These are phyloP conservation scores for Boletellus ananiceps DNA, from an alignment of 768 basidiomycete genomes.

Conservation along the genomic window DNA sequence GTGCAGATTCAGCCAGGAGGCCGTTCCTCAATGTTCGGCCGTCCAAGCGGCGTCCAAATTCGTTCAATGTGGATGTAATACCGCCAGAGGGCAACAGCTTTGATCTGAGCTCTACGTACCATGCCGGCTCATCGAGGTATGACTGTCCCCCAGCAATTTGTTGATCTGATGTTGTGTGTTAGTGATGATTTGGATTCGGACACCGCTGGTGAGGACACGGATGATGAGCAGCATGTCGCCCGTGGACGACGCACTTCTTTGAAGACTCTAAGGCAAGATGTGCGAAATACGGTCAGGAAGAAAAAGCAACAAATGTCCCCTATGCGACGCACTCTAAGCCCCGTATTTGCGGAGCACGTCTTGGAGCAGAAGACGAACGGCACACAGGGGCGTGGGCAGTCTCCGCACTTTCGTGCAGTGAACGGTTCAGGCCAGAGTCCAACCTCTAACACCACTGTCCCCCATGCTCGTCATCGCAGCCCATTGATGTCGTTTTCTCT, in stretches of 20 bases:
- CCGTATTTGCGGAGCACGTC: slow-evolving; percentile 20
- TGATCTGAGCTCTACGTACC: slow-evolving; percentile 85
- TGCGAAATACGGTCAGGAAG: slow-evolving; percentile 23
- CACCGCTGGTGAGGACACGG: slow-evolving; percentile 56
- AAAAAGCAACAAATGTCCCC: slow-evolving; percentile 27
- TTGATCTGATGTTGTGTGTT: slow-evolving; percentile 17
- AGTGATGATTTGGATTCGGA: slow-evolving; percentile 49
- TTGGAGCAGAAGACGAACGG: slow-evolving; percentile 33
- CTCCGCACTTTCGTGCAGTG: slow-evolving; percentile 46
- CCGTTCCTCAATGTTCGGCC: slow-evolving; percentile 29
- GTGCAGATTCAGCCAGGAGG: slow-evolving; percentile 44
- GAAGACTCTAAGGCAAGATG: slow-evolving; percentile 27
- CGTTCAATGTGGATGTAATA: slow-evolving; percentile 17
- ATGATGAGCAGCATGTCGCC: slow-evolving; percentile 39
- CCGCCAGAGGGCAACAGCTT: slow-evolving; percentile 33
- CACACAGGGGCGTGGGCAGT: slow-evolving; percentile 39
- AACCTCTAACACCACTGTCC: slow-evolving; percentile 37
- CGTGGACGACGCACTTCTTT: slow-evolving; percentile 43
- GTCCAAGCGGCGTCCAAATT: slow-evolving; percentile 23
- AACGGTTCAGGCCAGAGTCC: slow-evolving; percentile 33
- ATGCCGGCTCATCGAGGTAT: slow-evolving; percentile 79
- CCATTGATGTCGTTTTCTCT: slow-evolving; percentile 27
- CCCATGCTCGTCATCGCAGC: slow-evolving; percentile 40
- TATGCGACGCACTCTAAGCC: slow-evolving; percentile 24
- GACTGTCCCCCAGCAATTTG: slow-evolving; percentile 13